phyloP scores from a whole-genome alignment of 2,329 filamentous ascomycete species.

The Penicillium aurantiogriseum region DNA sequence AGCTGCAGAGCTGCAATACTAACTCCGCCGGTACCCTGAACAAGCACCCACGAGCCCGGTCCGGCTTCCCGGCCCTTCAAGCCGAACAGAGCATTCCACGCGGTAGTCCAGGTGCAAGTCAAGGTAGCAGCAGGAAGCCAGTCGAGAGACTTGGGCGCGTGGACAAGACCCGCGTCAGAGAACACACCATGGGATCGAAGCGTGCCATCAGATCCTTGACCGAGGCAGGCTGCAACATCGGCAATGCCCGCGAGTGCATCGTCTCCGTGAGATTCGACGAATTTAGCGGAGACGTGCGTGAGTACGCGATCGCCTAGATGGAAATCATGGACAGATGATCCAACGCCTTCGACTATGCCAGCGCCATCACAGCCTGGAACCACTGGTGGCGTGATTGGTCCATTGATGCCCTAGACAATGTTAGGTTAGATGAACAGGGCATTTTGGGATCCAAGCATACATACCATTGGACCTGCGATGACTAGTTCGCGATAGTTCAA shows the following conservation, averaged over 20 bases:
- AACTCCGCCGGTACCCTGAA: constrained; percentile 54
- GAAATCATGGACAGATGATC: not conserved
- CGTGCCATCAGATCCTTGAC: not conserved
- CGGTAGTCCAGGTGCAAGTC: constrained; percentile 8
- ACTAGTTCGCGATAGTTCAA: constrained; percentile 2
- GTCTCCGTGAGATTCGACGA: not conserved
- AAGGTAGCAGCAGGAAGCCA: constrained; percentile 5
- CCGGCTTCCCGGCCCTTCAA: constrained; percentile 1
- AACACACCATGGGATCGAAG: not conserved
- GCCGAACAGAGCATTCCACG: constrained; percentile 9
- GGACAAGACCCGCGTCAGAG: not conserved
- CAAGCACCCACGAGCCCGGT: constrained; percentile 52
- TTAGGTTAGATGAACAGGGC: not conserved
- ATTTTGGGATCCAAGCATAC: not conserved
- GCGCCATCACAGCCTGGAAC: not conserved
- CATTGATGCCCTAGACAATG: not conserved
- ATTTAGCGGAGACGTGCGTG: not conserved
- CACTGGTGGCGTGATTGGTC: not conserved
- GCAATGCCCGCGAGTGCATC: not conserved
- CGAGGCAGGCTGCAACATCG: not conserved
- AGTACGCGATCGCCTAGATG: not conserved
- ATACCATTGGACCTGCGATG: constrained; percentile 8
- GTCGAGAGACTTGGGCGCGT: not conserved
- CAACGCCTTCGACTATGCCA: not conserved
- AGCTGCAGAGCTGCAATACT: constrained; percentile 42